These are phyloP conservation scores for Puya raimondii DNA, from an alignment of 176 grass and related monocot genomes.

Conservation along the genomic window DNA sequence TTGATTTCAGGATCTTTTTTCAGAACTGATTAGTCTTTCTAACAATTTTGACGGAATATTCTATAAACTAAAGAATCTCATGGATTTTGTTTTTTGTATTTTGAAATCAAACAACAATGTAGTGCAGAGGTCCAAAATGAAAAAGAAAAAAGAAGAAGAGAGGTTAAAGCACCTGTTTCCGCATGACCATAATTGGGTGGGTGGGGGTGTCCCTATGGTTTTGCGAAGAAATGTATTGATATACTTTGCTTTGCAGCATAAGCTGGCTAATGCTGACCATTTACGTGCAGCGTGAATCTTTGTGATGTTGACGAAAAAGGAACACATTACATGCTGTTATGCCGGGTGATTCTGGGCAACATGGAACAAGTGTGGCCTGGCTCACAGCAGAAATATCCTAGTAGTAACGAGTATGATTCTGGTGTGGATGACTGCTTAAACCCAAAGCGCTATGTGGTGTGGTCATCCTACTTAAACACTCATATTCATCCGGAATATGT, in stretches of 20 bases:
- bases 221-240: neutral
- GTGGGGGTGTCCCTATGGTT: neutral
- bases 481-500: conserved; percentile 63
- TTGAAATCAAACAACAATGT: too few species aligned
- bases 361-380: conserved; percentile 48
- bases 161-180: too few species aligned
- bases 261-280: neutral
- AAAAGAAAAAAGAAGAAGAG: neutral
- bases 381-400: conserved; percentile 41
- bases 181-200: too few species aligned
- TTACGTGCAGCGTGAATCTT: conserved; percentile 51
- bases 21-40: too few species aligned
- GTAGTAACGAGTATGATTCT: conserved; percentile 49
- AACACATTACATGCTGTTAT: conserved; percentile 78
- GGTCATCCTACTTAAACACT: conserved; percentile 43
- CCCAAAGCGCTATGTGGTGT: conserved; percentile 56
- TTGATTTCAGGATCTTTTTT: too few species aligned
- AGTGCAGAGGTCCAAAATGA: neutral
- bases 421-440: conserved; percentile 35
- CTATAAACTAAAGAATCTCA: too few species aligned
- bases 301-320: conserved; percentile 95
- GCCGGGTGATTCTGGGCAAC: conserved; percentile 51
- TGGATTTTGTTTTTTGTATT: too few species aligned
- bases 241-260: neutral
- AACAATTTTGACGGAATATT: too few species aligned